Evolutionary conservation across 495 filamentous ascomycete species (phyloP), one percentile per base, ranked within the genome.

Genomic region (Penicillium bialowiezense): DNA sequence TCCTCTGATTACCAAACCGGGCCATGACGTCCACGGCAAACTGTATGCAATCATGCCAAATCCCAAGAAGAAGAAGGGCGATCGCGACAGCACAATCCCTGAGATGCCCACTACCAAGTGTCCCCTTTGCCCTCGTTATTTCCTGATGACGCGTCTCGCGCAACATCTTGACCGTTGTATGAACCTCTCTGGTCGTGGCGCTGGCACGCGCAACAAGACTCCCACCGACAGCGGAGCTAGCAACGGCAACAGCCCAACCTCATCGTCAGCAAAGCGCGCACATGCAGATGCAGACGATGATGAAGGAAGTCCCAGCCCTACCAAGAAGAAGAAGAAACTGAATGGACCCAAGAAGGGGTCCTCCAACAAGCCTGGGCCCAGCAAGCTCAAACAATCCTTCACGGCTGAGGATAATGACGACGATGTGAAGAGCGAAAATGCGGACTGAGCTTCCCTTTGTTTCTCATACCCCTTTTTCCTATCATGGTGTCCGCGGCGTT

Each of bases 101-200:
- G 59, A 62, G 21, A 43, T 89, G 44, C 88, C 89, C 5, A 91
- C 89, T 57, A 79, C 79, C 48, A 85, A 83, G 48, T 86, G 83
- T 58, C 80, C 77, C n/a, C 76, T 76, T 39, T 86, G 83, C 53
- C 78, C 78, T 23, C 72, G 79, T 5, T 81, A 80, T 58, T 71
- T 84, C 39, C 75, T 81, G 29, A 79, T 83, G 48, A 84, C 73
- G 17, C 71, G 80, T 43, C 80, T 85, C 44, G 79, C 80, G 28
- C 86, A 89, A 58, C 89, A 93, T 68, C 75, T 93, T 69, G 86
- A 88, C 32, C 84, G 87, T 40, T 91, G 88, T 62, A 82, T 93
- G 56, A 87, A 88, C 23, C 82, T 90, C 32, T 83, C 79, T 38
- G 87, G 88, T 13, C 75, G 89, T 17, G 80, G 80, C 57, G 81